Evolutionary conservation across 1,284 basidiomycete genomes (phyloP).

Genomic region (Hemileia vastatrix): DNA sequence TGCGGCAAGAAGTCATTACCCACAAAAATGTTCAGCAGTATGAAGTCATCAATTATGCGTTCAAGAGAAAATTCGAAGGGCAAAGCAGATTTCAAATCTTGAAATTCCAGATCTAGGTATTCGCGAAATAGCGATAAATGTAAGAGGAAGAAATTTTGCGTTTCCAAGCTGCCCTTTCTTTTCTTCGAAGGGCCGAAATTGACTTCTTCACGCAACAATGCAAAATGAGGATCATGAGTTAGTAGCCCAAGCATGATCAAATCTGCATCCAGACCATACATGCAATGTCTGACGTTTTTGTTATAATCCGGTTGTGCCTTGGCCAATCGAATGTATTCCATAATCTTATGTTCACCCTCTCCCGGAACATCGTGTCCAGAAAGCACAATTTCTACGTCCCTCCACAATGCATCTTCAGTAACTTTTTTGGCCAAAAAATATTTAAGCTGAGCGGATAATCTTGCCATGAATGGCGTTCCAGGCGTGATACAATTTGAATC

Average conservation of each 20-base stretch:
- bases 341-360: constrained; percentile 99
- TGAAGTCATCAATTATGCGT: constrained; percentile 93
- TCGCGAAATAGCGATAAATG: constrained; percentile 92
- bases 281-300: constrained; percentile 84
- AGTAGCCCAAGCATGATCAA: constrained; percentile 93
- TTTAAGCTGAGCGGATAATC: constrained; percentile 75
- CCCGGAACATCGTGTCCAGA: constrained; percentile 93
- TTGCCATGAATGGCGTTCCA: constrained; percentile 87
- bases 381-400: constrained; percentile 78
- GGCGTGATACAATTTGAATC: constrained; percentile 99
- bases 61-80: constrained; percentile 73
- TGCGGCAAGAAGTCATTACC: constrained; percentile 97
- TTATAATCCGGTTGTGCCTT: constrained; percentile 91
- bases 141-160: constrained; percentile 86
- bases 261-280: constrained; percentile 96
- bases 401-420: constrained; percentile 86
- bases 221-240: constrained; percentile 98
- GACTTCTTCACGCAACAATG: constrained; percentile 90
- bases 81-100: constrained; percentile 48
- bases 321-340: constrained; percentile 91
- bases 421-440: constrained; percentile 98
- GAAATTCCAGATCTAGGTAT: constrained; percentile 93
- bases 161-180: constrained; percentile 57
- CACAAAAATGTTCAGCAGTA: constrained; percentile 88
- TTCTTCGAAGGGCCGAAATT: constrained; percentile 73